These are phyloP conservation scores for Metarhizium anisopliae DNA, from an alignment of 2,329 filamentous ascomycete species.

Conservation along the genomic window DNA sequence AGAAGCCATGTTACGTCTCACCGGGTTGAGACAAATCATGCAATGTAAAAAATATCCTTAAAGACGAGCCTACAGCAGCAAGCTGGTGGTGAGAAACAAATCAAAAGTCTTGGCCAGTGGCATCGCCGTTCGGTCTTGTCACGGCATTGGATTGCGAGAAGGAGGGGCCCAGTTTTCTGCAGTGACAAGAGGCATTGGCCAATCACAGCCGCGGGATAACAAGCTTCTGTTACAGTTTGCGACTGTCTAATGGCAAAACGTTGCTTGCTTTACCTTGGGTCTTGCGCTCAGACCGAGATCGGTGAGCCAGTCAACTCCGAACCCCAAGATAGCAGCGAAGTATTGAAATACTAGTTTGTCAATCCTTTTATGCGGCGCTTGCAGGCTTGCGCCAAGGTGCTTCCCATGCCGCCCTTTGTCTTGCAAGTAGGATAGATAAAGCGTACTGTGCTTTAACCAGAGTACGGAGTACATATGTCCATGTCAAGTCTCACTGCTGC, in stretches of 20 bases:
- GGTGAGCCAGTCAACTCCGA: conserved; percentile 6
- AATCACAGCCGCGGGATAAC: conserved; percentile 6
- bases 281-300: conserved; percentile 4
- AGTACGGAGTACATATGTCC: too few relatives aligned
- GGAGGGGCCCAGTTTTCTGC: background rate
- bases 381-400: background rate
- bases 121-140: background rate
- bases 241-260: conserved; percentile 4
- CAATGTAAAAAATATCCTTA: background rate
- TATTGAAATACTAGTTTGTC: background rate
- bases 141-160: background rate
- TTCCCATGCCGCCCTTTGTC: background rate
- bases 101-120: background rate
- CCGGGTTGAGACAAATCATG: conserved; percentile 1
- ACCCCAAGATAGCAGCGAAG: background rate
- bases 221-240: conserved; percentile 3
- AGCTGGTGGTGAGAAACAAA: background rate
- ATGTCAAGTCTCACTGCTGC: too few relatives aligned
- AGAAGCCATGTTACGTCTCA: background rate
- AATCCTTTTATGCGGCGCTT: background rate
- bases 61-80: background rate
- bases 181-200: background rate
- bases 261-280: background rate
- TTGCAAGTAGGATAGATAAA: background rate
- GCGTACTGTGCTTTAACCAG: too few relatives aligned